Evolutionary conservation across 2,329 filamentous ascomycete genomes (phyloP), one percentile per base, ranked within the genome.

Genomic region (Ilyonectria mors-panacis): DNA sequence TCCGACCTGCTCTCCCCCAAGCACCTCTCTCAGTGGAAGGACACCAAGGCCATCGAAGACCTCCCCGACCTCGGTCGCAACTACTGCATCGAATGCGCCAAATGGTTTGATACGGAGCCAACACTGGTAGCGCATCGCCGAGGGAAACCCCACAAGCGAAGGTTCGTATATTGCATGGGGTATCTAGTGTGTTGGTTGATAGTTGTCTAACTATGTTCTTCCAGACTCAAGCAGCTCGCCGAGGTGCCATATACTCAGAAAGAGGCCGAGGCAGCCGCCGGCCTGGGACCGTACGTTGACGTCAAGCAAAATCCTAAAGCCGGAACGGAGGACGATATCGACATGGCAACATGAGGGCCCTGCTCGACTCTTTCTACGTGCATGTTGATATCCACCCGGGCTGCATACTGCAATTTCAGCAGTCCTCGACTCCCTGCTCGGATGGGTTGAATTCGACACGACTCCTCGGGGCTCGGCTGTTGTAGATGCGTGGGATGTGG

Each of bases 11-110:
- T 87, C 70, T 93, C 92, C 35, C 88, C 93, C 21, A 93, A 91
- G 79, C 95, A 98, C 78, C 89, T 99, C 37, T 84, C 89, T 53
- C 89, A 93, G 71, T 94, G 92, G 85, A 93, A 94, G 78, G 88
- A 90, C 56, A 89, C 91, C 48, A 97, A 97, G 78, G 89, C 92
- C 6, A 83, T 88, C 23, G 95, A 98, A 78, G 96, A 98, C 76
- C 87, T 98, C 39, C 96, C 96, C 3, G 95, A 91, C 0, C 86
- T 98, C 55, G 96, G 96, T 28, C 87, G 90, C 74, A 91, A 91
- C 79, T 98, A 98, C 82, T 99, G 96, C 81, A 86, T 92, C 17
- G 93, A 97, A 81, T 99, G 96, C 81, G 92, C 96, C 70, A 98
- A 97, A 84, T 98, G 94, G 92, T 98, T 97, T 80, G 95, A 98